Evolutionary conservation across 192 early-diverging fungal species (phyloP), one percentile per base, ranked within the genome.

Genomic region (Rhizoclosmatium sp.): DNA sequence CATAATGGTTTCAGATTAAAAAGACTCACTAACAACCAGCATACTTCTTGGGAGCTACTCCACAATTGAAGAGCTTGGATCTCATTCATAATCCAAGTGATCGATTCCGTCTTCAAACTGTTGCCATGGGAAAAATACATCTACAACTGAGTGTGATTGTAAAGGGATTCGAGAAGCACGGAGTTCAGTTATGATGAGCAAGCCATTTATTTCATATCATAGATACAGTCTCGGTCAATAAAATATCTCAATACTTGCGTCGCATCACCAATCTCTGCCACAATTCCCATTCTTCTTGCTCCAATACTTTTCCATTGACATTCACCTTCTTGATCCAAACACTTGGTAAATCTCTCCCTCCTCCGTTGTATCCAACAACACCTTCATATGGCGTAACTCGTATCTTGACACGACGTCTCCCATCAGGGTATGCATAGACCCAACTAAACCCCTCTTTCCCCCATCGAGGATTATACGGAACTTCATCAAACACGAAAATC

Each of bases 91-190:
- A 84, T 45, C 85, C 87, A 2, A 70, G 78, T 42, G 89, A 90
- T 66, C 47, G 89, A 61, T 90, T 87, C 68, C 67, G 87, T 4
- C 74, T 90, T 3, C 81, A 83, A 12, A 90, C 89, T 2, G 45
- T 61, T 7, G 71, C 87, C 1, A 90, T 90, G 89, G 89, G 89
- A 31, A 90, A 87, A 65, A 82, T 90, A 44, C 84, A 88, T 47
- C n/a, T 87, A 1, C 77, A 85, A 58, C 45, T 90, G 39, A 75
- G 73, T 16, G 71, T 90, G 16, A 73, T 87, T 10, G 48, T 87
- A 54, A 60, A 86, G 9, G 88, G 88, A 47, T 89, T 89, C 78
- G 80, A 81, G 16, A 78, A 71, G 10, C 82, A 86, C 65, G 89
- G 89, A 12, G 80, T 89, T 7, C 62, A 48, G 10, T 31, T 86